Evolutionary conservation across 2,329 filamentous ascomycete species (phyloP).

Genomic region (Nemania sp.): DNA sequence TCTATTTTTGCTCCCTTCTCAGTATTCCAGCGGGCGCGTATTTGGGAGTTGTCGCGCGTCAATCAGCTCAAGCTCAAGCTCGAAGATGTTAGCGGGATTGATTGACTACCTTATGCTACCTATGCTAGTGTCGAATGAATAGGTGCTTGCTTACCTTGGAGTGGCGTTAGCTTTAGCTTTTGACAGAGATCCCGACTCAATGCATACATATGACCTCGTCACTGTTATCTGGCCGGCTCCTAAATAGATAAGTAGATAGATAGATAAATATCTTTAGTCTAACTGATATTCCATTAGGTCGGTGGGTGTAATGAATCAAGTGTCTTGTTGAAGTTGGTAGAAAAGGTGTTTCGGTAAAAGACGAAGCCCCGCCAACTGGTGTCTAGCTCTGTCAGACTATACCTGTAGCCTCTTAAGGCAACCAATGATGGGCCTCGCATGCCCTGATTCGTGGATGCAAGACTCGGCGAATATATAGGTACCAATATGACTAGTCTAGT

Average conservation of each 20-base stretch:
- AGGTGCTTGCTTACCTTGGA: neutral
- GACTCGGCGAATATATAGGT: neutral
- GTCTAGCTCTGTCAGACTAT: neutral
- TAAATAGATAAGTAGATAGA: no score
- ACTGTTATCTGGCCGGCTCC: no score
- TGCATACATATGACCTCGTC: no score
- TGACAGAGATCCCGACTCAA: neutral
- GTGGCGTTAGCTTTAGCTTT: neutral
- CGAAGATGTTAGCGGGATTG: neutral
- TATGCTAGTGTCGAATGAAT: neutral
- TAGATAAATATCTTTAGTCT: no score
- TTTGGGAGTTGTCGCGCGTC: neutral
- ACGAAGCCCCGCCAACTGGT: neutral
- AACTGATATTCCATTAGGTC: no score
- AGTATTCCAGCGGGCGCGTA: neutral
- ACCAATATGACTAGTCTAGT: no score
- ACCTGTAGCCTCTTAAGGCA: neutral
- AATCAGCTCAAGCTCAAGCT: neutral
- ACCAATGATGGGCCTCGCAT: neutral
- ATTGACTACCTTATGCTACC: no score
- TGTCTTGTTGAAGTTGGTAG: no score
- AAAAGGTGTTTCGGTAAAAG: neutral
- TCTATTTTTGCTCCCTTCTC: neutral
- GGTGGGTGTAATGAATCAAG: no score
- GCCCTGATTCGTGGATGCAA: conserved; percentile 3